A percentile compares a stretch with the other conserved stretches of the same genome.
Evolutionary conservation across 108 stramenopile species (phyloP).

Genomic region (Skeletonema grethae): DNA sequence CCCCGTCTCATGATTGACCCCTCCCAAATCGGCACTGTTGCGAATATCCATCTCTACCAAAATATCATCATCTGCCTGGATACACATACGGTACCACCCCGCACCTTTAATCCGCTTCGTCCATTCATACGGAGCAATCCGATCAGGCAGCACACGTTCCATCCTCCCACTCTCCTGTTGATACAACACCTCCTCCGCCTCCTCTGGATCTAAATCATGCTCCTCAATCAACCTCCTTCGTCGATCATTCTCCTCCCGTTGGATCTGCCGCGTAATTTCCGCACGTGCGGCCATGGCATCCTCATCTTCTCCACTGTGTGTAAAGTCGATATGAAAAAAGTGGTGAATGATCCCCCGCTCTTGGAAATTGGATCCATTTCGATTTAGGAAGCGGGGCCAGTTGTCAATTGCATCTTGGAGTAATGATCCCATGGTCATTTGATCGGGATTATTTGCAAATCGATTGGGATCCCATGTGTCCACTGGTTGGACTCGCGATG

Average conservation of each 20-base stretch:
- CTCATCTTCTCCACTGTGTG: constrained; percentile 27
- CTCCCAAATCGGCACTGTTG: constrained; percentile 62
- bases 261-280: constrained; percentile 14
- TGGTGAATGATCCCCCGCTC: constrained; percentile 11
- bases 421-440: neutral
- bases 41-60: constrained; percentile 73
- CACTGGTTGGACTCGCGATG: neutral
- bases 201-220: neutral
- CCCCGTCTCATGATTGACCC: constrained; percentile 53
- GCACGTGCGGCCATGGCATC: constrained; percentile 19
- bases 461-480: neutral
- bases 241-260: constrained; percentile 1
- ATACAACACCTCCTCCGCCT: constrained; percentile 17
- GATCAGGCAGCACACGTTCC: constrained; percentile 6
- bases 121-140: constrained; percentile 26
- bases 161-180: neutral
- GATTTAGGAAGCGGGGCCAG: constrained; percentile 1
- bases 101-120: constrained; percentile 25
- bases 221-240: neutral
- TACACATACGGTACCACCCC: constrained; percentile 83
- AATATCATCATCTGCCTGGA: constrained; percentile 47
- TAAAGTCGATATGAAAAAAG: constrained; percentile 13
- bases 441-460: neutral
- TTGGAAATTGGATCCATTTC: neutral
- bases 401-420: constrained; percentile 5